phyloP scores from a whole-genome alignment of 140 eudicot genomes.

The Artemisia princeps region DNA sequence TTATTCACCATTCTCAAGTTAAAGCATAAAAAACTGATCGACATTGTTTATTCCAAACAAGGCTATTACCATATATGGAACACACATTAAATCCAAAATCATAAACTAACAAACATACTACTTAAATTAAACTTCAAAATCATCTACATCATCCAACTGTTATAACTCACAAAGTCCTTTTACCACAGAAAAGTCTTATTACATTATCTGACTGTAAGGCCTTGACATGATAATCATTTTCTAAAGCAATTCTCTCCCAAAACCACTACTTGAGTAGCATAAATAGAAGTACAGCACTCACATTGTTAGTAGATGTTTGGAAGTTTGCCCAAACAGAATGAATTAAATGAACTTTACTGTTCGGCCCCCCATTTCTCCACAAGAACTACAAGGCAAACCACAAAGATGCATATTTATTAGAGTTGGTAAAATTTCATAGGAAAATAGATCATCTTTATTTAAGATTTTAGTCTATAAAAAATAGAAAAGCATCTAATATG shows the following conservation, averaged over 20 bases:
- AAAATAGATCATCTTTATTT: slow-evolving; percentile 7
- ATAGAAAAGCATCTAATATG: slow-evolving; percentile 1
- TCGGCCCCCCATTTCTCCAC: slow-evolving; percentile 88
- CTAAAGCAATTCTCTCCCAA: slow-evolving; percentile 1
- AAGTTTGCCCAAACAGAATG: slow-evolving; percentile 98
- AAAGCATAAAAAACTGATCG: slow-evolving; percentile 3
- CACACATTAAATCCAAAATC: slow-evolving; percentile 1
- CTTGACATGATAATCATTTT: slow-evolving; percentile 10
- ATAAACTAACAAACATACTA: slow-evolving; percentile 16
- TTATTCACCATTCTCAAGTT: not conserved
- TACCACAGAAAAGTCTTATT: slow-evolving; percentile 11
- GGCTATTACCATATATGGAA: not conserved
- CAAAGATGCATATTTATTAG: slow-evolving; percentile 7
- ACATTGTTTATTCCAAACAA: not conserved
- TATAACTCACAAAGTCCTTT: not conserved
- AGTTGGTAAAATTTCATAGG: slow-evolving; percentile 13
- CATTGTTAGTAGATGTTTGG: slow-evolving; percentile 82
- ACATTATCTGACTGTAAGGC: not conserved
- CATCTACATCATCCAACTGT: not conserved
- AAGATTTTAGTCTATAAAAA: slow-evolving; percentile 1
- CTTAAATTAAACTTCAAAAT: slow-evolving; percentile 8
- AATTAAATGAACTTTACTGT: slow-evolving; percentile 54
- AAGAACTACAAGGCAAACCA: slow-evolving; percentile 46
- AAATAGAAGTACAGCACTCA: slow-evolving; percentile 33
- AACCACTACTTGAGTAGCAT: not conserved